phyloP scores from a whole-genome alignment of 352 stramenopile species.

The Phytopythium chamaehyphon region DNA sequence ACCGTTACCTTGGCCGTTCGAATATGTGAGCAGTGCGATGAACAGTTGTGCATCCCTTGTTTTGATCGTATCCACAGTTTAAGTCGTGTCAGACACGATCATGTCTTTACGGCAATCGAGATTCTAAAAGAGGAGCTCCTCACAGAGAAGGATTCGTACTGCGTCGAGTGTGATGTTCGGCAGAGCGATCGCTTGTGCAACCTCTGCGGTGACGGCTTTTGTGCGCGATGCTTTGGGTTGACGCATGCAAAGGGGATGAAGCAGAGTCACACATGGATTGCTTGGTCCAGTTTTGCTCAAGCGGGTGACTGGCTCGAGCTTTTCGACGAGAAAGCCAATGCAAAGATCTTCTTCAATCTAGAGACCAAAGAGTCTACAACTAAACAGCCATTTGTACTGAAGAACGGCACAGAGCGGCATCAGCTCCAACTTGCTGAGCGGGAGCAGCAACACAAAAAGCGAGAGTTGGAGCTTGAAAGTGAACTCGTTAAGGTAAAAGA shows the following conservation, averaged over 20 bases:
- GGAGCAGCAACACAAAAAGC: slow-evolving; percentile 45
- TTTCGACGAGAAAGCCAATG: slow-evolving; percentile 36
- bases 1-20: slow-evolving; percentile 28
- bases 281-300: slow-evolving; percentile 44
- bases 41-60: slow-evolving; percentile 55
- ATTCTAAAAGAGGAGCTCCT: slow-evolving; percentile 53
- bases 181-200: slow-evolving; percentile 54
- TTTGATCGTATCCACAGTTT: slow-evolving; percentile 34
- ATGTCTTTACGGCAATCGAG: slow-evolving; percentile 38
- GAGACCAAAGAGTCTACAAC: slow-evolving; percentile 73
- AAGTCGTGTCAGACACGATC: slow-evolving; percentile 24
- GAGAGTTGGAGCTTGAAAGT: slow-evolving; percentile 52
- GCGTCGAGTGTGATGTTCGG: slow-evolving; percentile 61
- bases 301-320: slow-evolving; percentile 76
- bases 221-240: slow-evolving; percentile 45
- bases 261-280: slow-evolving; percentile 52
- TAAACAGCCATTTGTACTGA: slow-evolving; percentile 42
- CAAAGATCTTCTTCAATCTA: slow-evolving; percentile 68
- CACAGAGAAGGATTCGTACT: slow-evolving; percentile 55
- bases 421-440: slow-evolving; percentile 47
- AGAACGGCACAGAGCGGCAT: slow-evolving; percentile 53
- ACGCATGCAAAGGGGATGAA: slow-evolving; percentile 61
- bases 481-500: slow-evolving; percentile 68
- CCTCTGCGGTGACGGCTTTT: slow-evolving; percentile 76
- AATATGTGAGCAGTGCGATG: slow-evolving; percentile 53